Evolutionary conservation across 345 rosid genomes (phyloP).

Genomic region (Hypericum androsaemum): DNA sequence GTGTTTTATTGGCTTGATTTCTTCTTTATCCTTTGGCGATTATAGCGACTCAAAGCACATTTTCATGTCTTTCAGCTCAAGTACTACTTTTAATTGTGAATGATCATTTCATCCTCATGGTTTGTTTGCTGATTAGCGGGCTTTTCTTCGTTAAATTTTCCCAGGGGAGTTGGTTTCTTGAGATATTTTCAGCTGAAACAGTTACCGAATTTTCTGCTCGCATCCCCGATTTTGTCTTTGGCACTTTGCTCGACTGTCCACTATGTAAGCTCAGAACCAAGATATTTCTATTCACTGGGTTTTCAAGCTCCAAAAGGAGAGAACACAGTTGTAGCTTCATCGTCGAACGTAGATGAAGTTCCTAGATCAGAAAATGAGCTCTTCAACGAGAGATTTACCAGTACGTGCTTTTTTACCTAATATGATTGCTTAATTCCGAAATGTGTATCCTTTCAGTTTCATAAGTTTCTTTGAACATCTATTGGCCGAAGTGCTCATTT

Average conservation of each 20-base stretch:
- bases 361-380: conserved; percentile 11
- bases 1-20: neutral
- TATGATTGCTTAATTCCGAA: too few relatives aligned
- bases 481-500: too few relatives aligned
- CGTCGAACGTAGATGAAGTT: conserved; percentile 16
- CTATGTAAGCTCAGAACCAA: conserved; percentile 41
- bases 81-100: too few relatives aligned
- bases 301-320: conserved; percentile 43
- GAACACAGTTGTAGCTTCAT: conserved; percentile 24
- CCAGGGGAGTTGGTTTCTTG: conserved; percentile 92
- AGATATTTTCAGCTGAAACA: conserved; percentile 73
- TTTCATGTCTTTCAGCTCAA: too few relatives aligned
- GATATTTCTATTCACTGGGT: conserved; percentile 51
- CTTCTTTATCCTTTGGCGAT: too few relatives aligned
- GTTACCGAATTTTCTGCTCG: conserved; percentile 91
- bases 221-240: conserved; percentile 71
- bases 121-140: conserved; percentile 2
- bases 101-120: too few relatives aligned
- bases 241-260: conserved; percentile 55
- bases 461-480: too few relatives aligned
- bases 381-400: conserved; percentile 13
- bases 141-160: conserved; percentile 3
- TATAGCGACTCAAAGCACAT: too few relatives aligned
- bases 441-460: too few relatives aligned
- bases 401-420: neutral